Conservation (phyloP, 306 rosid genomes). For the Rosa lucieae region DNA sequence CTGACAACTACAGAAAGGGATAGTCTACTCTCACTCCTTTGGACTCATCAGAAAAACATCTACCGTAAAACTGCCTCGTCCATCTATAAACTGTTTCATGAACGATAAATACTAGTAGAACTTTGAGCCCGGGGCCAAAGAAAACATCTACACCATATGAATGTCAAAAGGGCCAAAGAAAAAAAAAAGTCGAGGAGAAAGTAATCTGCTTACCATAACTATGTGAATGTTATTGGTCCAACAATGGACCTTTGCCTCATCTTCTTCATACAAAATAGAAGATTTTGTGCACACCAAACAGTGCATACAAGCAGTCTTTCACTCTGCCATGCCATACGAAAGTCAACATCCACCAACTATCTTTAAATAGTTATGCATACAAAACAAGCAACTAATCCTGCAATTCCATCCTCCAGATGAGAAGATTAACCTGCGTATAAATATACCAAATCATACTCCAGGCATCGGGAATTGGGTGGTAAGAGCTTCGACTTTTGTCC, state of each 20-base stretch:
- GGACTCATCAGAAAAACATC: too few species aligned
- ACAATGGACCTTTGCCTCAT: neutral
- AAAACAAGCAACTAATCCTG: neutral
- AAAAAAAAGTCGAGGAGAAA: neutral
- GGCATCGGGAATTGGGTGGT: slow-evolving; percentile 77
- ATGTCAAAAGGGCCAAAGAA: neutral
- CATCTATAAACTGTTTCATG: too few species aligned
- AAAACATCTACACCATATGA: neutral
- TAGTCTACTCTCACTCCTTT: too few species aligned
- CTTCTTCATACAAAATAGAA: slow-evolving; percentile 15
- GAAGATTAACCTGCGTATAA: neutral
- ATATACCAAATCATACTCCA: slow-evolving; percentile 48
- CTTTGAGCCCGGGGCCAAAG: too few species aligned
- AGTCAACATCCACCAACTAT: neutral
- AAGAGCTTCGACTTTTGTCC: slow-evolving; percentile 72
- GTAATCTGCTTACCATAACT: neutral
- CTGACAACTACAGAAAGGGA: too few species aligned
- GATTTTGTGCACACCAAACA: neutral
- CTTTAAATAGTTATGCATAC: neutral
- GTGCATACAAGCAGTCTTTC: neutral
- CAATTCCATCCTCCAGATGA: neutral
- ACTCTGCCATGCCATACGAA: neutral
- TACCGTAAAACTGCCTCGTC: too few species aligned
- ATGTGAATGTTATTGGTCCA: neutral
- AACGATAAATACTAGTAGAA: too few species aligned